Conservation (phyloP, 2,329 filamentous ascomycete genomes). For the Colletotrichum gigasporum region DNA sequence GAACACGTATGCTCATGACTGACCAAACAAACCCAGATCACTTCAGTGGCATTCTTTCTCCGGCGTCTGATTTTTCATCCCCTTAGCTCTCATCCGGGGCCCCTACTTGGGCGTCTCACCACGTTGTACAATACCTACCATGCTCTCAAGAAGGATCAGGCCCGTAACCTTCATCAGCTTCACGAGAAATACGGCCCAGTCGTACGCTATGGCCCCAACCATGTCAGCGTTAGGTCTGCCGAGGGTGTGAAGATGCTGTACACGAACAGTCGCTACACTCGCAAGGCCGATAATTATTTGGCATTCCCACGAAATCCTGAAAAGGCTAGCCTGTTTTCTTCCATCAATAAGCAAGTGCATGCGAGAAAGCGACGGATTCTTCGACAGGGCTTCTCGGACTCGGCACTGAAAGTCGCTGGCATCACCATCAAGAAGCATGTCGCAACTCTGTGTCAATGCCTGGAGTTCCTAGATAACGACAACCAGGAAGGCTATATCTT, state of each 20-base stretch:
- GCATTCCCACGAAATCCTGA: constrained; percentile 14
- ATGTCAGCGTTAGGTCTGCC: constrained; percentile 14
- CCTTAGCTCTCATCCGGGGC: constrained; percentile 1
- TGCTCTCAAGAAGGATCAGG: constrained; percentile 16
- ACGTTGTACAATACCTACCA: constrained; percentile 17
- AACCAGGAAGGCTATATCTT: background rate
- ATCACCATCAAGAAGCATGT: constrained; percentile 20
- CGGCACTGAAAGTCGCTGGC: background rate
- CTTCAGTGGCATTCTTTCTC: background rate
- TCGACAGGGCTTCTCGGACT: constrained; percentile 14
- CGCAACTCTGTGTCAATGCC: constrained; percentile 7
- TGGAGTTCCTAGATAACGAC: constrained; percentile 12
- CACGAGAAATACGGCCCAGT: constrained; percentile 7
- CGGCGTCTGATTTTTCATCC: background rate
- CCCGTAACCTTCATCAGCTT: background rate
- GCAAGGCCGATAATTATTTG: constrained; percentile 11
- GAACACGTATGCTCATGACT: too few relatives aligned
- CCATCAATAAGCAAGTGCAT: constrained; percentile 16
- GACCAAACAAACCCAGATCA: too few relatives aligned
- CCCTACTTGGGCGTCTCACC: background rate
- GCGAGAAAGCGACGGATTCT: constrained; percentile 8
- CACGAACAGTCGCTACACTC: constrained; percentile 7
- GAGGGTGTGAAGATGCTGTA: constrained; percentile 10
- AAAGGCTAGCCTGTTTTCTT: constrained; percentile 12
- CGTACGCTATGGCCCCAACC: constrained; percentile 15